Base-by-base conservation (phyloP, 768 basidiomycete genomes). In the Tulasnella sp. region DNA sequence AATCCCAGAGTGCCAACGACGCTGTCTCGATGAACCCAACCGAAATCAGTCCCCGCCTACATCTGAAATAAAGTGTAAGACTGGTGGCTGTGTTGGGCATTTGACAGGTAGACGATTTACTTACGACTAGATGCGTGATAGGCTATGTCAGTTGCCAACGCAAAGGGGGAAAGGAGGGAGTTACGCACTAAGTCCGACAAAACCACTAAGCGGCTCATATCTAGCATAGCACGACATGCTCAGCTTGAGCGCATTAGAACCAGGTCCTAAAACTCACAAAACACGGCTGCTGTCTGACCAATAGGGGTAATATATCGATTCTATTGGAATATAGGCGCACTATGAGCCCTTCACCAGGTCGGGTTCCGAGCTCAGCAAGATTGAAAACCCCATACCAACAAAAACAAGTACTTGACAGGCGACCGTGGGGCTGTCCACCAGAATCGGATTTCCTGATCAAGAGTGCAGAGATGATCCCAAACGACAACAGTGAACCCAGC, bases 381-480 rank as follows among this genome's bases (percentile, higher is more conserved):
- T n/a, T 24, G 19, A 52, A 52, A 52, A n/a, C 52, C 24, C 7
- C 2, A 18, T 68, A 68, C 62, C 34, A 36, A 5, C 27, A 68
- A 18, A 68, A 31, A 68, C 62, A 68, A 34, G 16, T 27, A 27
- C 62, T 68, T 68, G 31, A 68, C 62, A 27, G 36, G 18, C 31
- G 62, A 68, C 34, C 62, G 24, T 14, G 62, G 62, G 10, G 62
- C 62, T 4, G n/a, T 48, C 75, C 75, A 76, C 46, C 71, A 18
- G 38, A 58, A 48, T 27, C 36, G 0, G 19, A 76, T 39, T 76
- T 76, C 75, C 21, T 76, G 46, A 27, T 19, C 31, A 76, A 76
- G n/a, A 18, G 75, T 76, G 39, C 27, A 62, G 36, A 48, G 24
- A 44, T 76, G 46, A 62, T 76, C 75, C 36, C 48, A 76, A n/a